phyloP scores from a whole-genome alignment of 2,329 filamentous ascomycete species.

The Cladobotryum protrusum region DNA sequence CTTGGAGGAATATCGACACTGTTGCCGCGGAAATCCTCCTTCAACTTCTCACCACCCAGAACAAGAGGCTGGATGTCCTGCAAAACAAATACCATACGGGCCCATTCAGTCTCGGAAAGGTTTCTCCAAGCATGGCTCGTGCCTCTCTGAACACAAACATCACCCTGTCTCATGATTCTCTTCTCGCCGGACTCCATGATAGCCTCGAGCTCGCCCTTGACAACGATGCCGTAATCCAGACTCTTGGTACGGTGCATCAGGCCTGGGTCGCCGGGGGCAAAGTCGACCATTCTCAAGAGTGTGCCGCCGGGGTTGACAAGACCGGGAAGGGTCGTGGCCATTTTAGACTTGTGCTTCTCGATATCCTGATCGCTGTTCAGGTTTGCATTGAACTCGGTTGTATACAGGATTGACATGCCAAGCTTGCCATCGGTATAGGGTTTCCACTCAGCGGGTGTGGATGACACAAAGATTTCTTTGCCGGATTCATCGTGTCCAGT shows the following conservation, averaged over 20 bases:
- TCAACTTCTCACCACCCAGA: neutral
- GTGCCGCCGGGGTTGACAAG: constrained; percentile 31
- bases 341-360: constrained; percentile 24
- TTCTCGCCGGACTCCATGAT: constrained; percentile 44
- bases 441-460: constrained; percentile 6
- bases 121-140: constrained; percentile 52
- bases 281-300: constrained; percentile 42
- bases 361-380: constrained; percentile 37
- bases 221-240: constrained; percentile 48
- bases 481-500: neutral
- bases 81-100: constrained; percentile 38
- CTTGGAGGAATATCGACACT: neutral
- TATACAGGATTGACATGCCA: constrained; percentile 36
- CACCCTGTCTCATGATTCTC: constrained; percentile 40
- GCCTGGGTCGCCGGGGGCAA: constrained; percentile 33
- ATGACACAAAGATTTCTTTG: neutral
- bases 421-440: constrained; percentile 27
- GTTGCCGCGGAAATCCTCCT: neutral
- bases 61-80: constrained; percentile 26
- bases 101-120: constrained; percentile 39
- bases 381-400: constrained; percentile 33
- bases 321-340: constrained; percentile 24
- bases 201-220: constrained; percentile 48
- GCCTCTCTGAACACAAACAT: constrained; percentile 49
- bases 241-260: constrained; percentile 48